These are phyloP conservation scores for Arabis alpina DNA, from an alignment of 345 rosid species.

Conservation along the genomic window DNA sequence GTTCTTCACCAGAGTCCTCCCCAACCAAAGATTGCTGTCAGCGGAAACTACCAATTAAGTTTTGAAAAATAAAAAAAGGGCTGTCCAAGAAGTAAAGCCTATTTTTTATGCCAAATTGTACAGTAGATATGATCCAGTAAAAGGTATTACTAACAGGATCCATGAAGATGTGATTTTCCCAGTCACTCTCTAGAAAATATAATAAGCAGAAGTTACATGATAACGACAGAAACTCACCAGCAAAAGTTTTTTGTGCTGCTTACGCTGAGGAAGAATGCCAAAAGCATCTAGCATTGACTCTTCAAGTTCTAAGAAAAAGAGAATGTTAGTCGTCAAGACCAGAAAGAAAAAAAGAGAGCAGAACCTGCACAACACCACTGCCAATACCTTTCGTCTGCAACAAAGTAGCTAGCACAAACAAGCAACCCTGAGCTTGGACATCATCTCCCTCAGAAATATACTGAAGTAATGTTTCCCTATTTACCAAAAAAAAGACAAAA, in stretches of 20 bases:
- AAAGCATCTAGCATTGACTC: constrained; percentile 96
- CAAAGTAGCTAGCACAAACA: constrained; percentile 82
- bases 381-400: constrained; percentile 93
- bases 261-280: constrained; percentile 97
- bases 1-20: constrained; percentile 84
- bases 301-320: constrained; percentile 67
- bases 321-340: constrained; percentile 23
- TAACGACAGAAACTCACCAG: constrained; percentile 59
- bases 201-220: constrained; percentile 17
- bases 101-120: not conserved
- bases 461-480: constrained; percentile 79
- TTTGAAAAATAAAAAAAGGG: constrained; percentile 23
- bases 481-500: not conserved
- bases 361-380: constrained; percentile 27
- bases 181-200: constrained; percentile 10
- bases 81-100: constrained; percentile 18
- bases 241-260: constrained; percentile 92
- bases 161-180: constrained; percentile 7
- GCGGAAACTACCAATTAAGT: constrained; percentile 30
- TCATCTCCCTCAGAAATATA: constrained; percentile 73
- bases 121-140: not conserved
- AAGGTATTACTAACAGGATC: constrained; percentile 1
- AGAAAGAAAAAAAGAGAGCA: constrained; percentile 15
- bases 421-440: constrained; percentile 77
- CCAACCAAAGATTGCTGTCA: constrained; percentile 97